These are phyloP conservation scores for Gracilaria gracilis DNA, from an alignment of 23 red algal species.

Conservation along the genomic window DNA sequence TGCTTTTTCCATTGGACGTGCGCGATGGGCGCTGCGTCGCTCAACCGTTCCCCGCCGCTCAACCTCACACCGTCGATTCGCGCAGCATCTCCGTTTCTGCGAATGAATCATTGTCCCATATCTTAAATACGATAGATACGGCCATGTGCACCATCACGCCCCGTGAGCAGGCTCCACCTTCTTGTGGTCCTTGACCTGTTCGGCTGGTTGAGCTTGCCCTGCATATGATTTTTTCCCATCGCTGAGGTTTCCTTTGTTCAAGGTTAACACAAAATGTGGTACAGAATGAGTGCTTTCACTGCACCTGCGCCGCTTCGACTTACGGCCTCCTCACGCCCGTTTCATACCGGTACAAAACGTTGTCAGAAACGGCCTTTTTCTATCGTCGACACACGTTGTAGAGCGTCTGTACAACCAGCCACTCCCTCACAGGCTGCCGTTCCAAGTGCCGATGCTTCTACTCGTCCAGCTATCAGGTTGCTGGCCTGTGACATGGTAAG, in stretches of 20 bases:
- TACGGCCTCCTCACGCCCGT: too few relatives aligned
- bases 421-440: constrained; percentile 5
- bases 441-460: neutral
- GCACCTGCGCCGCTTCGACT: neutral
- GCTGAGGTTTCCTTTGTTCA: too few relatives aligned
- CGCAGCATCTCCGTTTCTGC: neutral
- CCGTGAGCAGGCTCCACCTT: too few relatives aligned
- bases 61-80: constrained; percentile 11
- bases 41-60: neutral
- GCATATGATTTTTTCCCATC: too few relatives aligned
- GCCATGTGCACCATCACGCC: too few relatives aligned
- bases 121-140: too few relatives aligned
- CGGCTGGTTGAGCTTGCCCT: too few relatives aligned
- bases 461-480: constrained; percentile 9
- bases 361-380: constrained; percentile 14
- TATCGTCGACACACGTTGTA: neutral
- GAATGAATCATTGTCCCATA: neutral
- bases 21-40: neutral
- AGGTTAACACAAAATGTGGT: too few relatives aligned
- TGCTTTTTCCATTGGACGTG: neutral
- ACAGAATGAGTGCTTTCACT: neutral
- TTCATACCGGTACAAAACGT: neutral
- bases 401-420: neutral
- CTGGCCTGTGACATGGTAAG: constrained; percentile 76
- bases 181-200: too few relatives aligned